Evolutionary conservation across 2,329 filamentous ascomycete genomes (phyloP).

Genomic region (Fusarium illudens): DNA sequence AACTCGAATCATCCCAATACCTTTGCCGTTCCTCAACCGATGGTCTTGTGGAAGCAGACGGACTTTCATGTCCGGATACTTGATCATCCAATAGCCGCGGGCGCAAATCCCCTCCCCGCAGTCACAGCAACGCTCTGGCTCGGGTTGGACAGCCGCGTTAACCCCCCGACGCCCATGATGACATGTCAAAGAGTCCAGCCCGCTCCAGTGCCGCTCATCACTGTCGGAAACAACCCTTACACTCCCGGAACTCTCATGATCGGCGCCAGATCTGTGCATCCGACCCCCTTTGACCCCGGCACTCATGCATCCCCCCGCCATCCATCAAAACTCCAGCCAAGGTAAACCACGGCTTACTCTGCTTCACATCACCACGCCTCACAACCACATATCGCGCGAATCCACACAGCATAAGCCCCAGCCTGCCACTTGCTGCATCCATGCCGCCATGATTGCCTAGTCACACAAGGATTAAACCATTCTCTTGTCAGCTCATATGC

Average conservation of each 20-base stretch:
- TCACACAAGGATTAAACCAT: constrained; percentile 17
- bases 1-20: constrained; percentile 1
- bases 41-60: constrained; percentile 24
- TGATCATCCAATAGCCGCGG: constrained; percentile 30
- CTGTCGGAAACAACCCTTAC: constrained; percentile 15
- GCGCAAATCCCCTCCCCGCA: constrained; percentile 26
- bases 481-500: constrained; percentile 27
- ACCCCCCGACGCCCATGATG: constrained; percentile 24
- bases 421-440: constrained; percentile 4
- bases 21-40: constrained; percentile 6
- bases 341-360: constrained; percentile 10
- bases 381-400: constrained; percentile 16
- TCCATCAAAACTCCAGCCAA: constrained; percentile 11
- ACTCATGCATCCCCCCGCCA: constrained; percentile 22
- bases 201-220: constrained; percentile 8
- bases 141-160: constrained; percentile 29
- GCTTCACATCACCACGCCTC: constrained; percentile 21
- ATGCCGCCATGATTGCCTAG: constrained; percentile 6
- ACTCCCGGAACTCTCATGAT: constrained; percentile 21
- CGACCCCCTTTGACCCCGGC: constrained; percentile 12
- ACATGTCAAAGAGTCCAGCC: constrained; percentile 12
- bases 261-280: constrained; percentile 28
- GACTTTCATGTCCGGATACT: constrained; percentile 40
- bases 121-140: constrained; percentile 20
- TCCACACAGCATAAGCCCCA: constrained; percentile 14